Base-by-base conservation (phyloP, 371 early-diverging fungal genomes). In the Actinomucor elegans region DNA sequence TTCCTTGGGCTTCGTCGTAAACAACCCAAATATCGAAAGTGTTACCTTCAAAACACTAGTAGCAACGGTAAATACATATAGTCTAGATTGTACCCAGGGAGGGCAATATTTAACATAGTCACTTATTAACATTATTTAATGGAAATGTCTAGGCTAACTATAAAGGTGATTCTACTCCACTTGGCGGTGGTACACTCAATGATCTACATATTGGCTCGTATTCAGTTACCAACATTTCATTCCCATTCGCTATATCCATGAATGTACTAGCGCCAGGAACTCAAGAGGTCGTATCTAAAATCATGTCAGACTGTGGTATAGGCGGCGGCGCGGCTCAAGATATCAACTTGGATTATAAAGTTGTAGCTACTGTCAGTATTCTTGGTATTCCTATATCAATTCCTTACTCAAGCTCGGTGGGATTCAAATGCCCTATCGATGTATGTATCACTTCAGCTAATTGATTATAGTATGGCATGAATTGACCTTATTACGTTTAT, bases 21-120 rank as follows among this genome's bases (percentile, higher is more conserved):
- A 66, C 31, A 84, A 84, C 52, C 80, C 81, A 21, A 84, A 84
- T 52, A 75, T 80, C 27, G 65, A 77, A 54, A 67, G 79, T 17
- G 63, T 81, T 56, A 78, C 77, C n/a, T 84, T 84, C 49, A 71
- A 72, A 26, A 67, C 71, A 10, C 66, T 84, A 42, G 50, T 59
- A 26, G 84, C 84, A n/a, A 73, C 71, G 31, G 83, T 80, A 73
- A 60, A 65, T 53, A 21, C 5, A 45, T 23, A 21, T 35, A 24
- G 8, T 21, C n/a, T n/a, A n/a, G n/a, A n/a, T n/a, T n/a, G 31
- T 10, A 31, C 15, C 24, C 3, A 7, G 20, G 20, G 8, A 18
- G 9, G 7, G 1, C 10, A 4, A 40, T 40, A 40, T 14, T 24
- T 12, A 24, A 10, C 12, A 24, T 24, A 5, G 40, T 23, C 12